These are phyloP conservation scores for Candida dajiaensis DNA, from an alignment of 805 yeast genomes.

Conservation along the genomic window DNA sequence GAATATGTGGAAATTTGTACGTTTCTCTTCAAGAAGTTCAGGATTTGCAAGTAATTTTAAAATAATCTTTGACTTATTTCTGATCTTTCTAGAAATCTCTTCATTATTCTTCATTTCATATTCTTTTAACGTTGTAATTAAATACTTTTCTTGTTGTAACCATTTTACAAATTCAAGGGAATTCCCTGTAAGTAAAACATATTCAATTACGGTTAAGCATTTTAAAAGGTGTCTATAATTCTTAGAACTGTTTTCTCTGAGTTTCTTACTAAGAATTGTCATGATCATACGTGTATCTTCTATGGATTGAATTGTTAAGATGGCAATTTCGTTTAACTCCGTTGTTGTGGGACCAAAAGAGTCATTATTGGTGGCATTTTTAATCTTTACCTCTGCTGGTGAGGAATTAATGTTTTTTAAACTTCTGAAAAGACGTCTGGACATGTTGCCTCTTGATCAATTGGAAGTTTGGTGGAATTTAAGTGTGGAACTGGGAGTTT, in stretches of 20 bases:
- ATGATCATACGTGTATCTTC: conserved; percentile 27
- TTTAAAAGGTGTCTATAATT: conserved; percentile 40
- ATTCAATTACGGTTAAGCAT: conserved; percentile 46
- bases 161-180: conserved; percentile 44
- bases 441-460: too few relatives aligned
- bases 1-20: conserved; percentile 35
- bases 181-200: conserved; percentile 44
- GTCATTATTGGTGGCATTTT: conserved; percentile 46
- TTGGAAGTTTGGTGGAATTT: too few relatives aligned
- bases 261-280: conserved; percentile 34
- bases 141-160: conserved; percentile 35
- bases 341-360: conserved; percentile 51
- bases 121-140: conserved; percentile 24
- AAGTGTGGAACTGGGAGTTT: too few relatives aligned
- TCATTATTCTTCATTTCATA: conserved; percentile 23
- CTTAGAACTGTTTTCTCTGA: conserved; percentile 25
- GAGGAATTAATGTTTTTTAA: conserved; percentile 25
- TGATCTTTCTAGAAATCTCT: conserved; percentile 29
- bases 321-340: conserved; percentile 46
- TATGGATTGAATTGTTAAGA: conserved; percentile 37
- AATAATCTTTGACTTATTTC: conserved; percentile 32
- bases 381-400: conserved; percentile 30
- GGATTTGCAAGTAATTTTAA: conserved; percentile 28
- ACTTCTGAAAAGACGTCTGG: conserved; percentile 26
- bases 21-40: conserved; percentile 31